Conservation (phyloP, 768 basidiomycete genomes). For the Russula dissimulans region DNA sequence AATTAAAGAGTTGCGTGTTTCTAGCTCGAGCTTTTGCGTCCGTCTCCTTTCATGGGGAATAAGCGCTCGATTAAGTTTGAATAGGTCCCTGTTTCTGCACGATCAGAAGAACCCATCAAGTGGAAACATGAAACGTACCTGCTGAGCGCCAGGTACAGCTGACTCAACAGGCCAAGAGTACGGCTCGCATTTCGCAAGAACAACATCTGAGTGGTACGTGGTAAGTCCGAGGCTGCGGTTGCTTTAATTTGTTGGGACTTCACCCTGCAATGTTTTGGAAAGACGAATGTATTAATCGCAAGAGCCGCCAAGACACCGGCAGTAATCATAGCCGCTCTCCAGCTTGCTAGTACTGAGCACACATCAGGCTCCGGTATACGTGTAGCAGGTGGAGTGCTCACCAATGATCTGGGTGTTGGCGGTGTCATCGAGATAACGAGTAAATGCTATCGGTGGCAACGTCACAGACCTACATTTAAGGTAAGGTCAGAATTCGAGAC, state of each 20-base stretch:
- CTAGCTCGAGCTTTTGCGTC: slow-evolving; percentile 33
- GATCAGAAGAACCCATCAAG: neutral
- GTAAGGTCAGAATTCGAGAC: neutral
- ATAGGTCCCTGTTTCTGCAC: neutral
- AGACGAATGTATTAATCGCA: slow-evolving; percentile 35
- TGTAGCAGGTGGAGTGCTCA: neutral
- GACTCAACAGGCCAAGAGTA: slow-evolving; percentile 32
- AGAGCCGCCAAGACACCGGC: slow-evolving; percentile 39
- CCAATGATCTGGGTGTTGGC: neutral
- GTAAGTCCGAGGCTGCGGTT: neutral
- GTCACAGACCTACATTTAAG: slow-evolving; percentile 31
- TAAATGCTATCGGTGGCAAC: slow-evolving; percentile 34
- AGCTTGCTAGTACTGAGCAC: slow-evolving; percentile 30
- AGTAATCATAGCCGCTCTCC: slow-evolving; percentile 35
- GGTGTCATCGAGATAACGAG: slow-evolving; percentile 22
- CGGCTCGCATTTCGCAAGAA: slow-evolving; percentile 35
- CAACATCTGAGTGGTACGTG: slow-evolving; percentile 26
- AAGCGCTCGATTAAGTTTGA: slow-evolving; percentile 25
- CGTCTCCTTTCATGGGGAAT: slow-evolving; percentile 28
- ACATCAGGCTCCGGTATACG: neutral
- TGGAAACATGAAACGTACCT: slow-evolving; percentile 25
- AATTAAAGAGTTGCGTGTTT: slow-evolving; percentile 34
- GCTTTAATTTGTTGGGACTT: neutral
- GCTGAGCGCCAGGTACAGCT: slow-evolving; percentile 37
- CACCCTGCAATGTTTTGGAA: slow-evolving; percentile 40